These are phyloP conservation scores for Rhizodiscina lignyota DNA, from an alignment of 495 filamentous ascomycete species.

Conservation along the genomic window DNA sequence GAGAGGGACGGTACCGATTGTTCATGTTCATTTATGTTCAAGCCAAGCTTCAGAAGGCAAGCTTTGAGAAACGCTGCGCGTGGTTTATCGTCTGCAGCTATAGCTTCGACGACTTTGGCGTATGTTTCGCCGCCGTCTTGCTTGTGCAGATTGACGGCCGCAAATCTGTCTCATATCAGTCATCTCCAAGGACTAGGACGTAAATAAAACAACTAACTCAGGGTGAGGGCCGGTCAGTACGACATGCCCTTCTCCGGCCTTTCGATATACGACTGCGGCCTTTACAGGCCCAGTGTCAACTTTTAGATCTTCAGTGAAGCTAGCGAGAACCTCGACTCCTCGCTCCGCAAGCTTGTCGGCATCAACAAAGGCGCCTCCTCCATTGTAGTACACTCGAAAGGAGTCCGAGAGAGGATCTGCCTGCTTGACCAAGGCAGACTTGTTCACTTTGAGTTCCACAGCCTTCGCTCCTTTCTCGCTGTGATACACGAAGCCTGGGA, in stretches of 20 bases:
- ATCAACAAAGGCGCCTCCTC: conserved; percentile 88
- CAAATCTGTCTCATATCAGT: conserved; percentile 52
- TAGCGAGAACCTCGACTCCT: conserved; percentile 69
- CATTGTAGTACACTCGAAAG: conserved; percentile 82
- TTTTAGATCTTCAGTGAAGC: conserved; percentile 57
- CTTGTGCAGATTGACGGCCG: conserved; percentile 55
- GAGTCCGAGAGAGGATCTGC: conserved; percentile 28
- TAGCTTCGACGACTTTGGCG: conserved; percentile 44
- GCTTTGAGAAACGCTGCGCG: conserved; percentile 67
- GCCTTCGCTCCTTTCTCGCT: conserved; percentile 77
- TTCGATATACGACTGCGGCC: conserved; percentile 77
- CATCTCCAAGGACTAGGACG: too few relatives aligned
- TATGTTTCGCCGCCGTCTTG: conserved; percentile 47
- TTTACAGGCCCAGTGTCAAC: conserved; percentile 53
- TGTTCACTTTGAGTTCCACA: conserved; percentile 46
- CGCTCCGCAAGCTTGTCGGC: conserved; percentile 40
- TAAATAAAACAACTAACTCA: conserved; percentile 53
- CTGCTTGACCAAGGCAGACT: conserved; percentile 33
- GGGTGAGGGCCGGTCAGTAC: conserved; percentile 84
- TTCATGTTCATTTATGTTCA: conserved; percentile 54
- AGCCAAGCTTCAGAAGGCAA: conserved; percentile 65
- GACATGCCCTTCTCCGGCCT: conserved; percentile 66
- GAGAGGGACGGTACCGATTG: conserved; percentile 67
- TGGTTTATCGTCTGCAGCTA: conserved; percentile 53
- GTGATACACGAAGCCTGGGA: conserved; percentile 78